These are phyloP conservation scores for Petasospora fabianii DNA, from an alignment of 1,139 yeast species.

Conservation along the genomic window DNA sequence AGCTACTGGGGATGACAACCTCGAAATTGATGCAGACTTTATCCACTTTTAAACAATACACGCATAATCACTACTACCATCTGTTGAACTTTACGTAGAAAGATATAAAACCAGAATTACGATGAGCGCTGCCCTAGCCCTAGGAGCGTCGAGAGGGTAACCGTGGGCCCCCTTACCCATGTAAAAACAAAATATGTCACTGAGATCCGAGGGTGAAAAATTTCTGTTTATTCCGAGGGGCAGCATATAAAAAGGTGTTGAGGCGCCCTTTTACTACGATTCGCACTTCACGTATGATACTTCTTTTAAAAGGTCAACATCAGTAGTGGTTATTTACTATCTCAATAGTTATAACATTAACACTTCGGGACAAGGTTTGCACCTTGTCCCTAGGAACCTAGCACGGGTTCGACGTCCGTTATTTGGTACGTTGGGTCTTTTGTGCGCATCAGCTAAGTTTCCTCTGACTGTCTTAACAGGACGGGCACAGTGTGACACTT, in stretches of 20 bases:
- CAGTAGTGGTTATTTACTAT: conserved; percentile 71
- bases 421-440: conserved; percentile 23
- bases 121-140: conserved; percentile 11
- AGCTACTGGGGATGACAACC: conserved; percentile 11
- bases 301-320: conserved; percentile 36
- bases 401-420: conserved; percentile 24
- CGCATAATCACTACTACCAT: background rate
- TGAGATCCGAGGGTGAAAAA: conserved; percentile 7
- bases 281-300: background rate
- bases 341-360: conserved; percentile 50
- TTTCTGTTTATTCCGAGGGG: conserved; percentile 4
- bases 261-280: conserved; percentile 7
- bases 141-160: conserved; percentile 16
- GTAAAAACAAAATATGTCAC: too few species aligned
- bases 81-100: too few species aligned
- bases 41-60: conserved; percentile 19
- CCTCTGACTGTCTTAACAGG: conserved; percentile 31
- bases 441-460: conserved; percentile 30
- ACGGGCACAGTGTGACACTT: conserved; percentile 29
- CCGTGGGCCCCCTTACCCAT: conserved; percentile 1
- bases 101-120: too few species aligned
- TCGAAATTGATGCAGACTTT: conserved; percentile 32
- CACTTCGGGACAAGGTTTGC: conserved; percentile 24
- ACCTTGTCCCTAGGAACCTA: conserved; percentile 26
- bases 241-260: conserved; percentile 18